Evolutionary conservation across 345 rosid species (phyloP).

Genomic region (Ceriops zippeliana): DNA sequence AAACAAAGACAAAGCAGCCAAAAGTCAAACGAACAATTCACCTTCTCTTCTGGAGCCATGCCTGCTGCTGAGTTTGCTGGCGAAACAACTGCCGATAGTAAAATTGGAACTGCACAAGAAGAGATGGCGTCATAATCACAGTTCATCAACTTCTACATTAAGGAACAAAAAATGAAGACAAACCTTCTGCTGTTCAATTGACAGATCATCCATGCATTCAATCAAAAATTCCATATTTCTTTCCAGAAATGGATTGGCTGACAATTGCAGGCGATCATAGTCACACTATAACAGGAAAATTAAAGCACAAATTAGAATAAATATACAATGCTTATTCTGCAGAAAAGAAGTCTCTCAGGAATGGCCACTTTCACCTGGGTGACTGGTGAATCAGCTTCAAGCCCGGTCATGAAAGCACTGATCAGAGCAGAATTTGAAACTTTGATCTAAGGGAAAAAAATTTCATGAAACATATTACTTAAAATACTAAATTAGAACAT

Average conservation of each 20-base stretch:
- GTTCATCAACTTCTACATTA: background rate
- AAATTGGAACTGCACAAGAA: slow-evolving; percentile 70
- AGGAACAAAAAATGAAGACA: slow-evolving; percentile 13
- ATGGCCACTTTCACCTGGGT: slow-evolving; percentile 52
- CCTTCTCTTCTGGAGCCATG: slow-evolving; percentile 99
- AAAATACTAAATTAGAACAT: background rate
- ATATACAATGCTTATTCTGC: background rate
- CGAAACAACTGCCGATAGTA: slow-evolving; percentile 80
- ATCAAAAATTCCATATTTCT: slow-evolving; percentile 92
- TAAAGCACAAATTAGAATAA: background rate
- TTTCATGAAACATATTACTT: background rate
- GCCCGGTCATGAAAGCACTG: slow-evolving; percentile 94
- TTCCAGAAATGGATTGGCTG: slow-evolving; percentile 76
- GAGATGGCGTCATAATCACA: slow-evolving; percentile 7
- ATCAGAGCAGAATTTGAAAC: slow-evolving; percentile 97
- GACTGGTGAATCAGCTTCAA: slow-evolving; percentile 85
- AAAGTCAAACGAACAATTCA: slow-evolving; percentile 11
- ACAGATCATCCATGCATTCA: slow-evolving; percentile 97
- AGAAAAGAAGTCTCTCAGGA: background rate
- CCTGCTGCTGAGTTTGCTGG: slow-evolving; percentile 95
- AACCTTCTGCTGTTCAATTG: slow-evolving; percentile 92
- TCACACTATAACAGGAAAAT: slow-evolving; percentile 54
- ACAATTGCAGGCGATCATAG: slow-evolving; percentile 83
- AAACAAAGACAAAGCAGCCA: background rate
- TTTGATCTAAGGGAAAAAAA: slow-evolving; percentile 61